Evolutionary conservation across 1,284 basidiomycete genomes (phyloP).

Genomic region (Heterobasidion parviporum): DNA sequence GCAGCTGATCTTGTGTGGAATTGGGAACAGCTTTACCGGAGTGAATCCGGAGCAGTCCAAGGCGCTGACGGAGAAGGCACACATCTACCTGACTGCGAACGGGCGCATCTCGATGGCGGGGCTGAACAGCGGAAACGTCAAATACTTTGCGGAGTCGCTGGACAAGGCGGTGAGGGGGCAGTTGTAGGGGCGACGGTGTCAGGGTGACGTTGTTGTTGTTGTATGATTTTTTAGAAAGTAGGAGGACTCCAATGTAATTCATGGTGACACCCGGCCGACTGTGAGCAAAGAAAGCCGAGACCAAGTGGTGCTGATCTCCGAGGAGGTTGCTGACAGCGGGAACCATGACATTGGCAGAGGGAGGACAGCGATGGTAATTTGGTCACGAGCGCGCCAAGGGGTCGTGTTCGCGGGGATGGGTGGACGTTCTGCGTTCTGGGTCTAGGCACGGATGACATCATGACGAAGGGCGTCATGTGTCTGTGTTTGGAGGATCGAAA

Average conservation of each 20-base stretch:
- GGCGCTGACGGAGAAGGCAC: slow-evolving; percentile 67
- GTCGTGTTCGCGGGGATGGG: no score
- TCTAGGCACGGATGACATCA: background rate
- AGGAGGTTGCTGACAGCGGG: no score
- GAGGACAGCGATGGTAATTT: no score
- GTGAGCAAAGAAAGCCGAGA: no score
- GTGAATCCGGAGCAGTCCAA: slow-evolving; percentile 63
- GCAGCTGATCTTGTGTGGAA: background rate
- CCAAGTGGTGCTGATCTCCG: no score
- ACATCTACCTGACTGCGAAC: slow-evolving; percentile 85
- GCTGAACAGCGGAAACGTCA: slow-evolving; percentile 66
- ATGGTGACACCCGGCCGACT: background rate
- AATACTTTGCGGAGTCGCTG: slow-evolving; percentile 69
- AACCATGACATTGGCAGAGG: no score
- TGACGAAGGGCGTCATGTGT: background rate
- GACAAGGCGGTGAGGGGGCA: slow-evolving; percentile 62
- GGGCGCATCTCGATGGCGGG: slow-evolving; percentile 87
- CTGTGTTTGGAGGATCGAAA: background rate
- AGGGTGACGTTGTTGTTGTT: no score
- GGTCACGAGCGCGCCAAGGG: no score
- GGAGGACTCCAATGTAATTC: background rate
- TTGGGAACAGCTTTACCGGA: slow-evolving; percentile 63
- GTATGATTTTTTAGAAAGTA: no score
- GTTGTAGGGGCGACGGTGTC: background rate
- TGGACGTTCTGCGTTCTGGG: no score